Base-by-base conservation (phyloP, 2,329 filamentous ascomycete species). In the Neospermospora avenae region DNA sequence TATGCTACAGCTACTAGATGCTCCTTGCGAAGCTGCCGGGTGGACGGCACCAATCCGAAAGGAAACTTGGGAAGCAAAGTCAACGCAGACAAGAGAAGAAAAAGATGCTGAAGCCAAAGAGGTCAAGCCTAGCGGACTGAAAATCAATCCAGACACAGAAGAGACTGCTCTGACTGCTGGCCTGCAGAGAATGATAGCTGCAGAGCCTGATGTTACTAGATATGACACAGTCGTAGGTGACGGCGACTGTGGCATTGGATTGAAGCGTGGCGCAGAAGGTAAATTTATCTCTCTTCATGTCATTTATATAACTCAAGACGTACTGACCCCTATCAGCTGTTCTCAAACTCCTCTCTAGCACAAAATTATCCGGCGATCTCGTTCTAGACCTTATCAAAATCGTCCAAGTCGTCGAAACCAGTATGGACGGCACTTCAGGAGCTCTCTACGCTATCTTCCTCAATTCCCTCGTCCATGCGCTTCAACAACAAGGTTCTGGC, bases 391-490 rank as follows among this genome's bases (percentile, higher is more conserved):
- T 90, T 51, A 79, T 82, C 68, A 78, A 78, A 60, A 84, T 89
- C 65, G 84, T 84, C 59, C 79, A 80, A 31, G 80, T 86, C 1
- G 84, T 90, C 16, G 88, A 91, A 71, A 81, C 80, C 42, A 83
- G 77, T 59, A 90, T 91, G 87, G 88, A 90, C 70, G 88, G 88
- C 53, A 91, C 88, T 2, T 88, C 85, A 0, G 88, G 88, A n/a
- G 88, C 88, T 24, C 81, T 91, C 58, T 90, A 90, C 72, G 85
- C 86, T 55, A 91, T 92, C 67, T 91, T 89, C 76, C 75, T 91
- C 51, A 90, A 90, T 67, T 84, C 88, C 0, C 78, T 92, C 2
- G 82, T 84, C 16, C 80, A 84, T 58, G 83, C 68, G 3, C 66
- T 73, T 3, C 62, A 66, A 16, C 58, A 69, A 57, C 65, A 69